Conservation (phyloP, 257 asterid genomes). For the Solanum arcanum region DNA sequence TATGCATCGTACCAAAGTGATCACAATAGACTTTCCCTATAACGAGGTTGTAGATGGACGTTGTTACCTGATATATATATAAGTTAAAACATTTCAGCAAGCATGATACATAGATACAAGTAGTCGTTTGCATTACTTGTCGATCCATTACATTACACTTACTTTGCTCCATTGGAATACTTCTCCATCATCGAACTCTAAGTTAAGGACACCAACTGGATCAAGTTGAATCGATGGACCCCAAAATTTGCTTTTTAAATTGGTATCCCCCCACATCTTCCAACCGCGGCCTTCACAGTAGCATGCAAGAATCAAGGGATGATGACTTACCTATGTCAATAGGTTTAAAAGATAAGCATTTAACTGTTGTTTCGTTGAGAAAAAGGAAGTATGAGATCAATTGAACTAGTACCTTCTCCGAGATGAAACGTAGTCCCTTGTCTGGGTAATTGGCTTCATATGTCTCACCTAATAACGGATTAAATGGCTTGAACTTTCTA, state of each 20-base stretch:
- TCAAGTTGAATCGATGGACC: slow-evolving; percentile 19
- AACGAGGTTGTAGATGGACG: slow-evolving; percentile 11
- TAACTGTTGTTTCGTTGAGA: not conserved
- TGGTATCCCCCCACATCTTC: slow-evolving; percentile 15
- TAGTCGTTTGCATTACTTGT: not conserved
- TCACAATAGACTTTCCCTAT: slow-evolving; percentile 12
- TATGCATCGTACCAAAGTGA: slow-evolving; percentile 14
- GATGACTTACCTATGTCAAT: slow-evolving; percentile 15
- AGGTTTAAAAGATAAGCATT: not conserved
- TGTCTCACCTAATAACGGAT: slow-evolving; percentile 17
- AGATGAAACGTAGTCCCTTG: slow-evolving; percentile 14
- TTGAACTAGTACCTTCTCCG: slow-evolving; percentile 6
- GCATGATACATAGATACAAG: not conserved
- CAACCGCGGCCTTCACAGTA: slow-evolving; percentile 14
- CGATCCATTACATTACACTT: not conserved
- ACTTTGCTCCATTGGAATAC: slow-evolving; percentile 12
- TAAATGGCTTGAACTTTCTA: slow-evolving; percentile 18
- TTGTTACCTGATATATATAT: slow-evolving; percentile 9
- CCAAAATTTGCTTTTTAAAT: slow-evolving; percentile 12
- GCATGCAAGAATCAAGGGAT: slow-evolving; percentile 12
- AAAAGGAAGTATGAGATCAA: not conserved
- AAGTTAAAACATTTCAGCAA: not conserved
- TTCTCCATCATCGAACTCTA: slow-evolving; percentile 18
- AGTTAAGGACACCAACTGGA: slow-evolving; percentile 12
- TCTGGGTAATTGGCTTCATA: slow-evolving; percentile 17